Conservation (phyloP, 495 filamentous ascomycete species). For the Neurospora pannonica region DNA sequence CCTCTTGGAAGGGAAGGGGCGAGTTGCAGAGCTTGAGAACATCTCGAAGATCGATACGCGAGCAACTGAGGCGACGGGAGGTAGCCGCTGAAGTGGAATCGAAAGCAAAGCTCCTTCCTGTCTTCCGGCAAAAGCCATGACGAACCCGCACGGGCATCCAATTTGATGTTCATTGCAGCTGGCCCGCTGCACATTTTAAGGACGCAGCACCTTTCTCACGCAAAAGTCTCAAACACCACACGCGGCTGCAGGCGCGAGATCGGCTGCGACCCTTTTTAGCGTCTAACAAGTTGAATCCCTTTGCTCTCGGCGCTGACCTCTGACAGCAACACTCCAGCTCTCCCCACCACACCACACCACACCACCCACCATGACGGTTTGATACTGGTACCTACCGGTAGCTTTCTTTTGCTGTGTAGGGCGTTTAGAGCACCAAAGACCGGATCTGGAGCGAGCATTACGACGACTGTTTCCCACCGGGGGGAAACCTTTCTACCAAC, state of each 20-base stretch:
- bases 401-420: not conserved
- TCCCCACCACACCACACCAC: constrained; percentile 3
- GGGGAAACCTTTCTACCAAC: constrained; percentile 2
- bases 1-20: not conserved
- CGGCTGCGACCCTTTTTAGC: constrained; percentile 12
- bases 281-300: constrained; percentile 1
- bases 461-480: not conserved
- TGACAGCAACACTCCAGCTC: not conserved
- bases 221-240: constrained; percentile 4
- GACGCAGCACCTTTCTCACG: not conserved
- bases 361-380: constrained; percentile 1
- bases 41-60: not conserved
- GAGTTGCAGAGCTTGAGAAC: not conserved
- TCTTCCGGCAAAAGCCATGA: not conserved
- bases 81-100: not conserved
- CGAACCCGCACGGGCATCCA: not conserved
- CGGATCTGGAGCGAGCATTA: not conserved
- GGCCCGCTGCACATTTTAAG: not conserved
- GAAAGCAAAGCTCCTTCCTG: not conserved
- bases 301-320: not conserved
- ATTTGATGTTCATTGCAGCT: not conserved
- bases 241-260: constrained; percentile 26
- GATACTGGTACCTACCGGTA: constrained; percentile 1
- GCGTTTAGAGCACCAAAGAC: not conserved
- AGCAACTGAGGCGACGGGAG: not conserved